Conservation (phyloP, 768 basidiomycete genomes). For the Calvatia gigantea region DNA sequence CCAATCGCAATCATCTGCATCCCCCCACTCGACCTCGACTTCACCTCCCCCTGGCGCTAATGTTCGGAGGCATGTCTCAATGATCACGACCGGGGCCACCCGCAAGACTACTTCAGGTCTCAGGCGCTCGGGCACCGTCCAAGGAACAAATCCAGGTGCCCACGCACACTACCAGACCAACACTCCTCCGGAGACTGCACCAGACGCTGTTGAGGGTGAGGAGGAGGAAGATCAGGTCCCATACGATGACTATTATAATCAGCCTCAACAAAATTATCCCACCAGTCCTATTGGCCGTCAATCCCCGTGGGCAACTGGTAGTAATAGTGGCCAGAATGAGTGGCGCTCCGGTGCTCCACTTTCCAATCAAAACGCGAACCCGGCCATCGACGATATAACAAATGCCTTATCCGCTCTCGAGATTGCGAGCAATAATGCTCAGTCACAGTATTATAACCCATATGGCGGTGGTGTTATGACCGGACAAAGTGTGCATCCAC, state of each 20-base stretch:
- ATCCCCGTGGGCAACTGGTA: slow-evolving; percentile 57
- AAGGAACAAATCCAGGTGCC: slow-evolving; percentile 37
- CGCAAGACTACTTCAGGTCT: slow-evolving; percentile 50
- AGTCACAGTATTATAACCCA: slow-evolving; percentile 28
- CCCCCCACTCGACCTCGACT: slow-evolving; percentile 56
- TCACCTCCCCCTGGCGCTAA: slow-evolving; percentile 70
- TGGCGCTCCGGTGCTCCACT: slow-evolving; percentile 41
- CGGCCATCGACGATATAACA: slow-evolving; percentile 70
- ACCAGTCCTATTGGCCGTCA: slow-evolving; percentile 58
- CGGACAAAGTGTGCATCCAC: slow-evolving; percentile 60
- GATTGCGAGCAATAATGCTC: slow-evolving; percentile 34
- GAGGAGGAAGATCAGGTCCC: slow-evolving; percentile 44
- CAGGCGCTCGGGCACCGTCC: slow-evolving; percentile 75
- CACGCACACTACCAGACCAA: slow-evolving; percentile 34
- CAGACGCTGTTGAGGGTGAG: slow-evolving; percentile 41
- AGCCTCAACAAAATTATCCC: slow-evolving; percentile 42
- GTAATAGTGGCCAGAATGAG: slow-evolving; percentile 35
- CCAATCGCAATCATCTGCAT: slow-evolving; percentile 52
- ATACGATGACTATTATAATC: slow-evolving; percentile 60
- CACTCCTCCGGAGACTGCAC: slow-evolving; percentile 35
- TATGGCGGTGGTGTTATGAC: slow-evolving; percentile 17
- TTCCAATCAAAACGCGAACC: slow-evolving; percentile 27
- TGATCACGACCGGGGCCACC: slow-evolving; percentile 57
- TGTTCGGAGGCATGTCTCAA: slow-evolving; percentile 77
- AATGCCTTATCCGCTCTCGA: slow-evolving; percentile 71